A percentile compares a stretch with the other conserved stretches of the same genome.
These are phyloP conservation scores for Chalaropsis ovoidea DNA, from an alignment of 2,329 filamentous ascomycete genomes.

Conservation along the genomic window DNA sequence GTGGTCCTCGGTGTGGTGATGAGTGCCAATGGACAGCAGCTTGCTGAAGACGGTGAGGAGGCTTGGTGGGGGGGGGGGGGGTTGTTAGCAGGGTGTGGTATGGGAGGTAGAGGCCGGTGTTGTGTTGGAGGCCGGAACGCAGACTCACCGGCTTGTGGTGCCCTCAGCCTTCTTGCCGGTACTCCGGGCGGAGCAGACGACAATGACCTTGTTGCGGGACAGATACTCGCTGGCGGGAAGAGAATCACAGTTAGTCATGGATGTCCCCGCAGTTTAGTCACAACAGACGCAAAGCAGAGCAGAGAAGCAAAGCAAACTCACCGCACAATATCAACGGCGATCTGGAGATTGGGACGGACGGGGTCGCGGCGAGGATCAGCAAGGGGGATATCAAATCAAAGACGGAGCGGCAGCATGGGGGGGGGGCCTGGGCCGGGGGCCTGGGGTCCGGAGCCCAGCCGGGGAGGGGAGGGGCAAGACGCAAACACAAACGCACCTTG, in stretches of 20 bases:
- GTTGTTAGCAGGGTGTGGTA: too few relatives aligned
- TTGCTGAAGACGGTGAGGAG: constrained; percentile 51
- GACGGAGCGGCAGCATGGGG: not conserved
- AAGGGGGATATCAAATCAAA: too few relatives aligned
- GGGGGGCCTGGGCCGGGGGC: too few relatives aligned
- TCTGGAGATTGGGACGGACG: constrained; percentile 29
- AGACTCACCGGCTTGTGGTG: constrained; percentile 78
- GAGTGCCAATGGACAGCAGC: constrained; percentile 44
- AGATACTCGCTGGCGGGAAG: constrained; percentile 34
- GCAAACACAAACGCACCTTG: constrained; percentile 39
- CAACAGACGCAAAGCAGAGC: not conserved
- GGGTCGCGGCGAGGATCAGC: not conserved
- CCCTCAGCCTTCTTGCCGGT: constrained; percentile 89
- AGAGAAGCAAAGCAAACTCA: constrained; percentile 28
- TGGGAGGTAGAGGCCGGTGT: too few relatives aligned
- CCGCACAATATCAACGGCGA: constrained; percentile 38
- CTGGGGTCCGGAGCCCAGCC: not conserved
- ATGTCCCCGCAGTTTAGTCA: not conserved
- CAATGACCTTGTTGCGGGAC: constrained; percentile 63
- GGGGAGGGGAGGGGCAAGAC: not conserved
- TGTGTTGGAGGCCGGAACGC: too few relatives aligned
- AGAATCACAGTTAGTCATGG: not conserved
- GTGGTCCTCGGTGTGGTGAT: constrained; percentile 43
- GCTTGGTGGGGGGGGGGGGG: constrained; percentile 29
- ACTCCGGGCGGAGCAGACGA: constrained; percentile 92